phyloP scores from a whole-genome alignment of 768 basidiomycete species.

The Tubosaeta sp. region DNA sequence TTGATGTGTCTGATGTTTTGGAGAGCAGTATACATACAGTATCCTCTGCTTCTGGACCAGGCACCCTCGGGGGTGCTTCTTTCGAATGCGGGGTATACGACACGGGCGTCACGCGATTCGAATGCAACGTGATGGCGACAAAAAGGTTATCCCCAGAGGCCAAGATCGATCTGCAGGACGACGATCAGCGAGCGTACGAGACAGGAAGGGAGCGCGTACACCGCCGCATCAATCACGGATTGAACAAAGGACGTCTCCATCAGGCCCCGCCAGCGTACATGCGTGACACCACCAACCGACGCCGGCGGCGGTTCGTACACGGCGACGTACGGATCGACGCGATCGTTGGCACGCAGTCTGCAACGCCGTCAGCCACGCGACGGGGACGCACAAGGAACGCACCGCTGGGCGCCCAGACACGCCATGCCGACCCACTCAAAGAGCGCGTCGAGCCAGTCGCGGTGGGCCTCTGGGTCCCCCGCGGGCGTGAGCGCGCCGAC shows the following conservation, averaged over 20 bases:
- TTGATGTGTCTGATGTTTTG: conserved; percentile 5
- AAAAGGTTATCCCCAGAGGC: conserved; percentile 10
- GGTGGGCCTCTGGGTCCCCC: conserved; percentile 38
- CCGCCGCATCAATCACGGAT: conserved; percentile 41
- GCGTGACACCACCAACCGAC: conserved; percentile 43
- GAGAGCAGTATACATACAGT: conserved; percentile 44
- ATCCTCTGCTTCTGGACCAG: conserved; percentile 50
- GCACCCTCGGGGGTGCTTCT: conserved; percentile 37
- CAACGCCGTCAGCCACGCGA: background rate
- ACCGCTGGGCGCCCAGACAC: conserved; percentile 64
- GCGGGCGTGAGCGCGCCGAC: conserved; percentile 25
- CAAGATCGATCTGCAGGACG: conserved; percentile 6
- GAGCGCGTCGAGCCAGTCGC: conserved; percentile 37
- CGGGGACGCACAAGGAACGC: background rate
- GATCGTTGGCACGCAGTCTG: conserved; percentile 59
- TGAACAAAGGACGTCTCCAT: conserved; percentile 51
- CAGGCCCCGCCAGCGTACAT: conserved; percentile 60
- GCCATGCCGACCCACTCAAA: conserved; percentile 79
- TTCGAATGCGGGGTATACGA: conserved; percentile 41
- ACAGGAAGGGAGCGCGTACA: conserved; percentile 21
- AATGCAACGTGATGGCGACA: conserved; percentile 31
- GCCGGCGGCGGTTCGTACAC: conserved; percentile 57
- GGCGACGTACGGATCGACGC: conserved; percentile 65
- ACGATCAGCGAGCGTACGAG: background rate
- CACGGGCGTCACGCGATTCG: conserved; percentile 43